Percentiles rank a stretch among this genome's conserved stretches.
Evolutionary conservation across 2,329 filamentous ascomycete species (phyloP).

Genomic region (Plectosphaerella cucumerina): DNA sequence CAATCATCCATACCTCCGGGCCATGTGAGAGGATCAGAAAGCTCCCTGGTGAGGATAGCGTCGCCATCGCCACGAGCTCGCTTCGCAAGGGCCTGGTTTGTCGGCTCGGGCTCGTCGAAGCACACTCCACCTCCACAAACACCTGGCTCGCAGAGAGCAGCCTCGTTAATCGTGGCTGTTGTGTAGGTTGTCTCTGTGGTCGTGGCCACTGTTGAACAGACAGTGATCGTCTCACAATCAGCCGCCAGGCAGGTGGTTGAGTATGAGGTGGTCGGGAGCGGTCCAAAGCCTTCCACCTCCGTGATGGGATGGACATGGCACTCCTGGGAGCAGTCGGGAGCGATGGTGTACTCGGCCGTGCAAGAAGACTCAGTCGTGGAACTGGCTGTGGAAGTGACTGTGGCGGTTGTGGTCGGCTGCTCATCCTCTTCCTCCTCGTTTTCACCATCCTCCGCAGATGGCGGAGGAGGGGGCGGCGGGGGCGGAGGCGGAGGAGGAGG

Average conservation of each 20-base stretch:
- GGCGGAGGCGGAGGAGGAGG: not conserved
- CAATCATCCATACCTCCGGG: conserved; percentile 4
- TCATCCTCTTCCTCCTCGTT: not conserved
- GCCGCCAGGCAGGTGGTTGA: conserved; percentile 9
- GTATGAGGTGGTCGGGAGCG: not conserved
- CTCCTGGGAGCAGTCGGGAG: conserved; percentile 11
- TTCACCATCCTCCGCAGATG: not conserved
- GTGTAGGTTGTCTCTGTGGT: conserved; percentile 6
- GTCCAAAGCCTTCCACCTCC: not conserved
- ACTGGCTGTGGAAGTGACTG: not conserved
- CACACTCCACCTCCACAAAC: not conserved
- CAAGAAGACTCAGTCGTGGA: conserved; percentile 5
- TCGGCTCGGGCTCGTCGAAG: not conserved
- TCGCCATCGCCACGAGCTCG: conserved; percentile 5
- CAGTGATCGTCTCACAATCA: conserved; percentile 7
- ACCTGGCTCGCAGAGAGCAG: conserved; percentile 4
- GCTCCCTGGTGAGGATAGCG: conserved; percentile 1
- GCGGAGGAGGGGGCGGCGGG: not conserved
- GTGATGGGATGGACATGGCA: conserved; percentile 7
- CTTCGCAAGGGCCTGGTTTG: not conserved
- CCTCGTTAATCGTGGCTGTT: conserved; percentile 7
- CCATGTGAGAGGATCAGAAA: conserved; percentile 7
- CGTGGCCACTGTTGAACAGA: conserved; percentile 8
- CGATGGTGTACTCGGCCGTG: conserved; percentile 6
- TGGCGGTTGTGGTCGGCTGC: not conserved